Conservation (phyloP, 176 grass and related monocot species). For the Hyparrhenia diplandra region DNA sequence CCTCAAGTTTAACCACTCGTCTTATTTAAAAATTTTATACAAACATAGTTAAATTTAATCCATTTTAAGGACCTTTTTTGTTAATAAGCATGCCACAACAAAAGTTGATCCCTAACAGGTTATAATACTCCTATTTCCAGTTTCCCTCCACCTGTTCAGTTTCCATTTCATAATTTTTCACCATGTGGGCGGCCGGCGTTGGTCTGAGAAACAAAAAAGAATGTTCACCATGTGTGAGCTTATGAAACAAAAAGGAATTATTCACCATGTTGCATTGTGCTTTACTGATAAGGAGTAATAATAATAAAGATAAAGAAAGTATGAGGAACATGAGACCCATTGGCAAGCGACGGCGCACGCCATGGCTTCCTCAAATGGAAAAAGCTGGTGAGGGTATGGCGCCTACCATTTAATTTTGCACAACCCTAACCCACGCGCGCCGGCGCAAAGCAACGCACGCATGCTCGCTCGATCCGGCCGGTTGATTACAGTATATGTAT, state of each 20-base stretch:
- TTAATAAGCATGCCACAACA: no score
- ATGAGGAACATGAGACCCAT: neutral
- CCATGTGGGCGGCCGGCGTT: neutral
- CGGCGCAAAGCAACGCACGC: neutral
- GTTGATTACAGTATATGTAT: neutral
- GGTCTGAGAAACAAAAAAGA: neutral
- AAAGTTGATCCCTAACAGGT: no score
- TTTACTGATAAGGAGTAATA: neutral
- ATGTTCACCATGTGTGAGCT: neutral
- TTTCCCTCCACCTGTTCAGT: neutral
- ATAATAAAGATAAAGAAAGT: neutral
- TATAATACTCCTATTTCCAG: neutral
- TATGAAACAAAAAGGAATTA: neutral
- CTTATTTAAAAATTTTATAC: no score
- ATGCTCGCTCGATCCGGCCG: neutral
- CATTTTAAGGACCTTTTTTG: no score
- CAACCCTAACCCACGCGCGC: neutral
- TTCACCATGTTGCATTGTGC: neutral
- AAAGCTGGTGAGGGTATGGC: constrained; percentile 27
- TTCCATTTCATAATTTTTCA: neutral
- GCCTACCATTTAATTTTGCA: constrained; percentile 8
- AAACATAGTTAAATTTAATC: no score
- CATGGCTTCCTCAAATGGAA: neutral
- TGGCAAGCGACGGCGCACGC: neutral
- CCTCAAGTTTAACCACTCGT: no score